Evolutionary conservation across 2,329 filamentous ascomycete genomes (phyloP).

Genomic region (Aspergillus sp.): DNA sequence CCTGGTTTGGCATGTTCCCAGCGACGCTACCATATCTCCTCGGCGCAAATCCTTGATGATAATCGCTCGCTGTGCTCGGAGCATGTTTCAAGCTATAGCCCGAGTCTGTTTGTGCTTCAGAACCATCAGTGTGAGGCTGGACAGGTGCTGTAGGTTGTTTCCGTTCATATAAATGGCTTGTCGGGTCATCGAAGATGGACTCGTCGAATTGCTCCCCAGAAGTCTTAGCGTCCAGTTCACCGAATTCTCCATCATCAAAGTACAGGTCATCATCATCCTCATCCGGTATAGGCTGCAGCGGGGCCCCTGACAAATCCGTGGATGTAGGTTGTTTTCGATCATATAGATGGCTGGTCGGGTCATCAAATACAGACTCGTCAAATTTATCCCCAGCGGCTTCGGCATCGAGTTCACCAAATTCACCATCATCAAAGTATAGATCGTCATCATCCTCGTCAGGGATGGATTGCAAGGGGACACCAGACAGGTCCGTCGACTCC

Average conservation of each 20-base stretch:
- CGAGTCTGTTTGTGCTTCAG: conserved; percentile 3
- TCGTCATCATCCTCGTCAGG: conserved; percentile 32
- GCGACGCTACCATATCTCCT: conserved; percentile 26
- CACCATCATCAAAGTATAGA: conserved; percentile 50
- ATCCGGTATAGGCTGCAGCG: conserved; percentile 15
- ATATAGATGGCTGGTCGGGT: conserved; percentile 46
- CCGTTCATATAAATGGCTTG: conserved; percentile 43
- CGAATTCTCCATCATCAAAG: conserved; percentile 50
- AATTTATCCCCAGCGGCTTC: conserved; percentile 37
- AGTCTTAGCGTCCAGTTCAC: conserved; percentile 35
- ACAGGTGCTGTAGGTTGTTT: conserved; percentile 26
- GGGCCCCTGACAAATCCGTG: too few relatives aligned
- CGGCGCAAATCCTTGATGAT: conserved; percentile 19
- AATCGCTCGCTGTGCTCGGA: conserved; percentile 38
- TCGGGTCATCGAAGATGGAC: conserved; percentile 50
- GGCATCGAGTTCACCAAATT: conserved; percentile 42
- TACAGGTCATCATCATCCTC: conserved; percentile 48
- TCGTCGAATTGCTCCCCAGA: conserved; percentile 45
- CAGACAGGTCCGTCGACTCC: neutral
- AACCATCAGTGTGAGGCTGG: conserved; percentile 16
- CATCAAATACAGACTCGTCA: conserved; percentile 51
- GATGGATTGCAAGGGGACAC: conserved; percentile 10
- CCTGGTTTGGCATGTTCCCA: conserved; percentile 32
- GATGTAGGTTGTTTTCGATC: conserved; percentile 32
- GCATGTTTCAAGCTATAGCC: conserved; percentile 31